Conservation (phyloP, 192 early-diverging fungal genomes). For the Coemansia umbellata region DNA sequence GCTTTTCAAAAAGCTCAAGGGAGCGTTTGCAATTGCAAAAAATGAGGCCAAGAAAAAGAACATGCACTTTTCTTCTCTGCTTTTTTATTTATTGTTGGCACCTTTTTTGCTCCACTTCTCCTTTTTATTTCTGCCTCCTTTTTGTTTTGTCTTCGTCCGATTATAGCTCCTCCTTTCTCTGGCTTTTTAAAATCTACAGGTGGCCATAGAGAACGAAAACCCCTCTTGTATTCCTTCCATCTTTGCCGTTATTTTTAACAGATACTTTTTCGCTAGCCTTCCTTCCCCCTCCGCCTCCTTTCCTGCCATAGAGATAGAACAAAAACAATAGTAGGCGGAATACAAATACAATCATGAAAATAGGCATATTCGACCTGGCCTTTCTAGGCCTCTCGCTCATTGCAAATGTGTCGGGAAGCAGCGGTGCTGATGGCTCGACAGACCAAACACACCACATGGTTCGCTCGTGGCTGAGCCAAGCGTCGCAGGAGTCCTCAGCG, state of each 20-base stretch:
- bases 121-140: not conserved
- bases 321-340: too few species aligned
- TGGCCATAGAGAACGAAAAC: too few species aligned
- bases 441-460: slow-evolving; percentile 3
- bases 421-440: not conserved
- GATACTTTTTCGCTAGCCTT: too few species aligned
- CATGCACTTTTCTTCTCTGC: not conserved
- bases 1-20: too few species aligned
- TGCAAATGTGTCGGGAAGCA: not conserved
- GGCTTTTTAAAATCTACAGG: too few species aligned
- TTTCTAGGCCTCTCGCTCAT: not conserved
- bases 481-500: slow-evolving; percentile 7
- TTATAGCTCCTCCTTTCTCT: too few species aligned
- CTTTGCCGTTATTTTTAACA: too few species aligned
- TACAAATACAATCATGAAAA: not conserved
- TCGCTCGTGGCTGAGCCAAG: slow-evolving; percentile 15
- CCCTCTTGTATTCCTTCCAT: too few species aligned
- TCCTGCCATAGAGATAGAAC: too few species aligned
- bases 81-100: not conserved
- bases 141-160: slow-evolving; percentile 1
- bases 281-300: too few species aligned
- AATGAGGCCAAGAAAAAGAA: too few species aligned
- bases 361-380: slow-evolving; percentile 6
- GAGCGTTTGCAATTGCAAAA: too few species aligned
- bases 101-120: not conserved